Percentiles rank a stretch among this genome's conserved stretches.
Evolutionary conservation across 768 basidiomycete species (phyloP).

Genomic region (Rhodosporidiobolus odoratus): DNA sequence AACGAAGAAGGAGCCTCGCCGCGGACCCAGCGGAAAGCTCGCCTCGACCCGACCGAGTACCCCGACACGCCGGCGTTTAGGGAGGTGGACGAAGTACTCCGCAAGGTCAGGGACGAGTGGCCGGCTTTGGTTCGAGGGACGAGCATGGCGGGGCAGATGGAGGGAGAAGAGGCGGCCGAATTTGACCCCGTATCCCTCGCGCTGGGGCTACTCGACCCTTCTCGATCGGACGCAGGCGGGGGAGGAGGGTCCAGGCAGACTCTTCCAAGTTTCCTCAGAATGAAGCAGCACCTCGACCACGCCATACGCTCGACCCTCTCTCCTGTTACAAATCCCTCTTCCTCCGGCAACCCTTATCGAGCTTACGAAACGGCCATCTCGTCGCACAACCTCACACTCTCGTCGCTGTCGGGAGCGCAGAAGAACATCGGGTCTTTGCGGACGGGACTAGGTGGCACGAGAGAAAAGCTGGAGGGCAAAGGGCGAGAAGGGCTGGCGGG

Average conservation of each 20-base stretch:
- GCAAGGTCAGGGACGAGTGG: constrained; percentile 34
- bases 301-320: constrained; percentile 84
- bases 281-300: constrained; percentile 69
- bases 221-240: constrained; percentile 49
- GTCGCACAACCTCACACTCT: constrained; percentile 73
- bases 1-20: not conserved
- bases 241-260: constrained; percentile 48
- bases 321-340: constrained; percentile 73
- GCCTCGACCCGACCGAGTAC: constrained; percentile 28
- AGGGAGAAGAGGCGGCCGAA: constrained; percentile 48
- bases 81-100: constrained; percentile 39
- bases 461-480: constrained; percentile 51
- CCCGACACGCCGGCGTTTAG: constrained; percentile 42
- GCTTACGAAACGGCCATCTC: constrained; percentile 91
- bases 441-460: constrained; percentile 60
- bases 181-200: constrained; percentile 94
- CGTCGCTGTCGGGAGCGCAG: constrained; percentile 67
- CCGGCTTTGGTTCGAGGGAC: constrained; percentile 34
- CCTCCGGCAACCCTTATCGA: constrained; percentile 82
- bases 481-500: constrained; percentile 85
- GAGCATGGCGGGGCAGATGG: constrained; percentile 9
- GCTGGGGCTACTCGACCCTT: constrained; percentile 72
- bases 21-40: not conserved
- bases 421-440: constrained; percentile 67
- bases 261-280: constrained; percentile 67